phyloP scores from a whole-genome alignment of 192 early-diverging fungal genomes.

The Haplosporangium gracile region DNA sequence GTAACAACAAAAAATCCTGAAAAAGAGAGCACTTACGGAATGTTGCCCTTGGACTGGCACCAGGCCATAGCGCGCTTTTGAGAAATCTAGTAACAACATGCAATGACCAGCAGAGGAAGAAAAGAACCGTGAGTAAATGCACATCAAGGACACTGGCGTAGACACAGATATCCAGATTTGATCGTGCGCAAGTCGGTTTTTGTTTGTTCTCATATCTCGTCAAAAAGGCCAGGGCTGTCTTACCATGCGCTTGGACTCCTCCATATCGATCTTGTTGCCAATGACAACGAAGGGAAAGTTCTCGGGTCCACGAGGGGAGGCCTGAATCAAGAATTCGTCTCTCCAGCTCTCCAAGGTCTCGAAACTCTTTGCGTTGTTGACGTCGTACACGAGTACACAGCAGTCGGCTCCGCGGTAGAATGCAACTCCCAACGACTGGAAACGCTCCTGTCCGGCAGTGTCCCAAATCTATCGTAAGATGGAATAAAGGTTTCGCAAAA shows the following conservation, averaged over 20 bases:
- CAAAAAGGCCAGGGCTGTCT: not conserved
- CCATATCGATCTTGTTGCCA: conserved; percentile 99
- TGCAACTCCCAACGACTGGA: conserved; percentile 98
- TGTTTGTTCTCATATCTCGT: not conserved
- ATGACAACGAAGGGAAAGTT: conserved; percentile 99
- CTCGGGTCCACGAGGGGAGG: conserved; percentile 93
- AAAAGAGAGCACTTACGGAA: conserved; percentile 67
- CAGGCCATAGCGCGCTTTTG: conserved; percentile 96
- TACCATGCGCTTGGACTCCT: conserved; percentile 92
- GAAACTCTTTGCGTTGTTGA: conserved; percentile 94
- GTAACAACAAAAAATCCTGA: conserved; percentile 6
- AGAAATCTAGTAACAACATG: conserved; percentile 75
- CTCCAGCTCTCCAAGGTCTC: conserved; percentile 98
- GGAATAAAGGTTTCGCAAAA: conserved; percentile 5
- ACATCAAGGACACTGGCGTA: not conserved
- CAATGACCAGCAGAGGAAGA: not conserved
- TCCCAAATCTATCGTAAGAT: conserved; percentile 87
- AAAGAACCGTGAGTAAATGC: not conserved
- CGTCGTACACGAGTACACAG: conserved; percentile 97
- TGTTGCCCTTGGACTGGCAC: conserved; percentile 96
- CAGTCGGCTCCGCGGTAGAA: conserved; percentile 99
- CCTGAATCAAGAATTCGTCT: conserved; percentile 99
- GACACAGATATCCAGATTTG: not conserved
- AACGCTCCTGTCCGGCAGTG: conserved; percentile 98
- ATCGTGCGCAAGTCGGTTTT: not conserved